Percentiles rank a stretch among this genome's conserved stretches.
These are phyloP conservation scores for Agapanthus africanus DNA, from an alignment of 106 monocot genomes.

Conservation along the genomic window DNA sequence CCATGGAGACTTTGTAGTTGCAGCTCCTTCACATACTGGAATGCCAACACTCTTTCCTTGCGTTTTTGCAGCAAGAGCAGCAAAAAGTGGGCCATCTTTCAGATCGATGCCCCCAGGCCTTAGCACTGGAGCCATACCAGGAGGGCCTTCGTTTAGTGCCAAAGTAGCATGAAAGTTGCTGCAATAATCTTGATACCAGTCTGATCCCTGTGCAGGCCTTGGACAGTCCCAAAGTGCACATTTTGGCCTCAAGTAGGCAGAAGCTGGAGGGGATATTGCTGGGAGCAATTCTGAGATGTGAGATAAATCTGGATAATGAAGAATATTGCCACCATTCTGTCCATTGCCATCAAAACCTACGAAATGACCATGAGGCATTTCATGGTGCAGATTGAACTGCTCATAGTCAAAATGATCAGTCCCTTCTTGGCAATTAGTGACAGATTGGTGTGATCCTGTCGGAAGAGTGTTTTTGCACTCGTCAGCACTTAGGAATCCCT, in stretches of 20 bases:
- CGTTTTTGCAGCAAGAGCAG: slow-evolving; percentile 71
- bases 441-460: slow-evolving; percentile 15
- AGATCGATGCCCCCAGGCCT: slow-evolving; percentile 93
- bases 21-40: slow-evolving; percentile 97
- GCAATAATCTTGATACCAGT: slow-evolving; percentile 83
- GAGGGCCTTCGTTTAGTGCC: slow-evolving; percentile 75
- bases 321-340: slow-evolving; percentile 45
- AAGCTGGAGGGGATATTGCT: slow-evolving; percentile 65
- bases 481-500: slow-evolving; percentile 34
- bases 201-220: slow-evolving; percentile 70
- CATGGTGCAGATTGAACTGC: slow-evolving; percentile 54
- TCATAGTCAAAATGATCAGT: slow-evolving; percentile 41
- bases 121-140: slow-evolving; percentile 76
- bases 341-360: slow-evolving; percentile 37
- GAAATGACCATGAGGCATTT: slow-evolving; percentile 27
- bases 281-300: slow-evolving; percentile 62
- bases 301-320: slow-evolving; percentile 15
- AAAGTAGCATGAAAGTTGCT: slow-evolving; percentile 67
- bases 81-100: slow-evolving; percentile 91
- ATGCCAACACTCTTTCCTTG: slow-evolving; percentile 94
- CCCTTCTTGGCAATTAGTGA: slow-evolving; percentile 24
- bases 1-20: slow-evolving; percentile 93
- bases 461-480: slow-evolving; percentile 26
- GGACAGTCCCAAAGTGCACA: slow-evolving; percentile 97
- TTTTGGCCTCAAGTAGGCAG: slow-evolving; percentile 82